Conservation (phyloP, 495 filamentous ascomycete genomes). For the Annulohypoxylon bovei region DNA sequence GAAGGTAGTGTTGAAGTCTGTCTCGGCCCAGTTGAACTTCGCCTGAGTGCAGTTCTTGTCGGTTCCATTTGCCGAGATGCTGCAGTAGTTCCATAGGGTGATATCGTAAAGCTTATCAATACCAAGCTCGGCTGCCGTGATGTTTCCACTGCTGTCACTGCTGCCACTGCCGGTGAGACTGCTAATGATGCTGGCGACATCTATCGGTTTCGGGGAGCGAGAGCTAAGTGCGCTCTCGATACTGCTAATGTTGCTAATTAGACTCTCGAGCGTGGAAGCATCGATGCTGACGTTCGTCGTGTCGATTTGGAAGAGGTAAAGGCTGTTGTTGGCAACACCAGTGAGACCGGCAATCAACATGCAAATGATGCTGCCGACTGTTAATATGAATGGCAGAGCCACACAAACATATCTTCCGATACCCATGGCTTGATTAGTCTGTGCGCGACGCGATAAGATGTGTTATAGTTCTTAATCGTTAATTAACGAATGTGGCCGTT, state of each 20-base stretch:
- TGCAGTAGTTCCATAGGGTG: constrained; percentile 89
- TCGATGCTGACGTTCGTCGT: constrained; percentile 58
- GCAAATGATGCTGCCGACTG: constrained; percentile 75
- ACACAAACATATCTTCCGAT: constrained; percentile 82
- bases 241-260: constrained; percentile 37
- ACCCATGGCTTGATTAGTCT: constrained; percentile 61
- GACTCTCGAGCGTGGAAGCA: constrained; percentile 21
- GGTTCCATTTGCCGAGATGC: constrained; percentile 56
- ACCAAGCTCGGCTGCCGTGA: constrained; percentile 63
- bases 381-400: constrained; percentile 79
- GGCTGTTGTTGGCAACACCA: constrained; percentile 71
- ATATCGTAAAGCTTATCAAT: constrained; percentile 83
- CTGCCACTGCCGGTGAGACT: constrained; percentile 5
- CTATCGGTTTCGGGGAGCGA: constrained; percentile 31
- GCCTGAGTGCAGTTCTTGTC: constrained; percentile 66
- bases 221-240: constrained; percentile 23
- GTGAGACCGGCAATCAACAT: constrained; percentile 77
- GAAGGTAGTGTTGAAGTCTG: constrained; percentile 64
- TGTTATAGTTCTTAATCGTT: not conserved
- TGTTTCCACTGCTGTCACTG: constrained; percentile 43
- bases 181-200: constrained; percentile 31
- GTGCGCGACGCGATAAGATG: not conserved
- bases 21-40: constrained; percentile 81
- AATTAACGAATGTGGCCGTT: constrained; percentile 27
- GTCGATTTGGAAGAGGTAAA: constrained; percentile 81